These are phyloP conservation scores for Sporothrix schenckii DNA, from an alignment of 2,329 filamentous ascomycete species.

Conservation along the genomic window DNA sequence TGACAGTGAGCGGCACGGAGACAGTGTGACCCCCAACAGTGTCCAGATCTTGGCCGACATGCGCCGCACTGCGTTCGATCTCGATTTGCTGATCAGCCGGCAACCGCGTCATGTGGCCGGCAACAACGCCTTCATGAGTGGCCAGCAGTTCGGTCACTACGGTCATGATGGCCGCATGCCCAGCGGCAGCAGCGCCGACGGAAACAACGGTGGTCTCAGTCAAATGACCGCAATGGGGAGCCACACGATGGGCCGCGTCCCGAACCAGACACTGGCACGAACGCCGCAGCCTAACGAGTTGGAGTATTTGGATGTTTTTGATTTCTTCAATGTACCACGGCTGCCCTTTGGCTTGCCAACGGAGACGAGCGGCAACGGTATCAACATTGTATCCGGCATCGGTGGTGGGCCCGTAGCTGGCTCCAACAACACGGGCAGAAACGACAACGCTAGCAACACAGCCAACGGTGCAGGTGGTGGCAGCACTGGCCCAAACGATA, in stretches of 20 bases:
- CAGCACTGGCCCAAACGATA: neutral
- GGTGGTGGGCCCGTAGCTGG: neutral
- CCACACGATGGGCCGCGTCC: conserved; percentile 48
- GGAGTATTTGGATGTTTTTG: conserved; percentile 90
- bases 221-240: conserved; percentile 36
- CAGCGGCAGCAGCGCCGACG: conserved; percentile 16
- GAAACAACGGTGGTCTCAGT: conserved; percentile 36
- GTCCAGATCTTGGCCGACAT: conserved; percentile 90
- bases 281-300: conserved; percentile 79
- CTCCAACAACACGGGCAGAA: conserved; percentile 26
- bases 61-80: conserved; percentile 84
- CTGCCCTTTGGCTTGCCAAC: conserved; percentile 55
- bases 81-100: conserved; percentile 84
- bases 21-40: conserved; percentile 76
- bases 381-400: conserved; percentile 24
- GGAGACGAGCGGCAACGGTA: conserved; percentile 33
- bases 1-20: conserved; percentile 73
- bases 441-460: conserved; percentile 3
- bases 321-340: conserved; percentile 89
- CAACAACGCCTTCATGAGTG: conserved; percentile 27
- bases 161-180: conserved; percentile 12
- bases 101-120: conserved; percentile 62
- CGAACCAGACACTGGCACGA: conserved; percentile 62
- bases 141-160: conserved; percentile 26
- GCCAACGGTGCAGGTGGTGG: neutral